Evolutionary conservation across 257 asterid species (phyloP), one percentile per base, ranked within the genome.

Genomic region (Perilla frutescens): DNA sequence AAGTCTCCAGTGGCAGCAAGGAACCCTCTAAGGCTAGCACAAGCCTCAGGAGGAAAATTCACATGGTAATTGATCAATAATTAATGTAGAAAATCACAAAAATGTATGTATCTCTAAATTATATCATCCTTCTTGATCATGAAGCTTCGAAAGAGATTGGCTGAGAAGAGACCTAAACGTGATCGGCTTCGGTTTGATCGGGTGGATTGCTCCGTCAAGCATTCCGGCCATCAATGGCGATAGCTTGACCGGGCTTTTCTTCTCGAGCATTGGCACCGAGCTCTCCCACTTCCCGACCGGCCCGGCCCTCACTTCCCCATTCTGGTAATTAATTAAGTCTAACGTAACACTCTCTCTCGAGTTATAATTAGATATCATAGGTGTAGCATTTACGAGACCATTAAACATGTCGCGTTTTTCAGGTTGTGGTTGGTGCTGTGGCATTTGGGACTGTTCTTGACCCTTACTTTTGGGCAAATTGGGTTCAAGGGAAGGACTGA

Each of bases 401-500:
- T n/a, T n/a, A n/a, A n/a, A n/a, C n/a, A n/a, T n/a, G n/a, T n/a
- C n/a, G n/a, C 20, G 15, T 29, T 10, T 31, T 65, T 29, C 84
- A 94, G 99, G 97, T 76, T 91, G 86, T 94, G 97, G 99, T 0
- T 94, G 90, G 80, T 90, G n/a, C 58, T 81, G 3, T 94, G 99
- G 99, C 99, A 94, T 66, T 71, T 94, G 61, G 97, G 97, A 9
- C 74, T 94, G 73, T 94, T 94, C 78, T 0, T 94, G 41, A 58
- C 83, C 75, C 90, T 94, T 26, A 94, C 97, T 40, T 91, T 94
- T 59, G 99, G 99, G 8, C 99, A 94, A 73, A 94, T 91, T 88
- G 97, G 99, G 39, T 94, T 94, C 95, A 94, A 91, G 87, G 99
- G 99, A 64, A 89, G 97, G 96, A 83, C 96, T 47, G 98, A 93